These are phyloP conservation scores for Scenedesmus sp. DNA, from an alignment of 163 green algal species.

Conservation along the genomic window DNA sequence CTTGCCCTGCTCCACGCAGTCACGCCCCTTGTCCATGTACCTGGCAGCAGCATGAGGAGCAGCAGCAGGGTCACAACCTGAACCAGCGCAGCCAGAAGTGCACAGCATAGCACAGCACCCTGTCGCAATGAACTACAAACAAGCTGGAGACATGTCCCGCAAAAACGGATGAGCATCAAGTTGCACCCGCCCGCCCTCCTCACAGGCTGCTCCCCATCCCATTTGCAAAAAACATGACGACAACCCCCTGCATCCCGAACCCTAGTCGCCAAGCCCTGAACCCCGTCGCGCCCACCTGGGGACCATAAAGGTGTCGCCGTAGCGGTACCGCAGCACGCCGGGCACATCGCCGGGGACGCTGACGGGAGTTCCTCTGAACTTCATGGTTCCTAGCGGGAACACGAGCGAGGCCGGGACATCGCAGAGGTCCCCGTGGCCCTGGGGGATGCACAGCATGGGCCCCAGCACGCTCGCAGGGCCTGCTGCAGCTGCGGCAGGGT, in stretches of 20 bases:
- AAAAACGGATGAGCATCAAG: too few relatives aligned
- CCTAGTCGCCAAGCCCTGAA: background rate
- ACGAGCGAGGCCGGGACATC: slow-evolving; percentile 36
- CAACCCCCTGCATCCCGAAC: too few relatives aligned
- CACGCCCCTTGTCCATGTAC: slow-evolving; percentile 66
- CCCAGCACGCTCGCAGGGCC: background rate
- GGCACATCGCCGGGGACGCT: slow-evolving; percentile 50
- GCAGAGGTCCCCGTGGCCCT: slow-evolving; percentile 51
- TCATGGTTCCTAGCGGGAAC: slow-evolving; percentile 43
- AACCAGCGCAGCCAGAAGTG: too few relatives aligned
- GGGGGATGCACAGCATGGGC: slow-evolving; percentile 31
- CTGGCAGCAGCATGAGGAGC: slow-evolving; percentile 50
- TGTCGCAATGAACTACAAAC: too few relatives aligned
- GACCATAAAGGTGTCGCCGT: slow-evolving; percentile 59
- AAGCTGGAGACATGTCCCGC: too few relatives aligned
- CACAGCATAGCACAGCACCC: too few relatives aligned
- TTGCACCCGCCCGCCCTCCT: too few relatives aligned
- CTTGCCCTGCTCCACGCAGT: slow-evolving; percentile 60
- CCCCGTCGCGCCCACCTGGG: slow-evolving; percentile 27
- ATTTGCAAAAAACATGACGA: too few relatives aligned
- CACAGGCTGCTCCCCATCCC: too few relatives aligned
- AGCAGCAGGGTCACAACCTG: background rate
- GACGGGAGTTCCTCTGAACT: slow-evolving; percentile 51
- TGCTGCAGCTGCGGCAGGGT: slow-evolving; percentile 17
- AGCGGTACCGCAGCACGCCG: slow-evolving; percentile 55